Evolutionary conservation across 2,329 filamentous ascomycete species (phyloP).

Genomic region (Aureobasidium sp.): DNA sequence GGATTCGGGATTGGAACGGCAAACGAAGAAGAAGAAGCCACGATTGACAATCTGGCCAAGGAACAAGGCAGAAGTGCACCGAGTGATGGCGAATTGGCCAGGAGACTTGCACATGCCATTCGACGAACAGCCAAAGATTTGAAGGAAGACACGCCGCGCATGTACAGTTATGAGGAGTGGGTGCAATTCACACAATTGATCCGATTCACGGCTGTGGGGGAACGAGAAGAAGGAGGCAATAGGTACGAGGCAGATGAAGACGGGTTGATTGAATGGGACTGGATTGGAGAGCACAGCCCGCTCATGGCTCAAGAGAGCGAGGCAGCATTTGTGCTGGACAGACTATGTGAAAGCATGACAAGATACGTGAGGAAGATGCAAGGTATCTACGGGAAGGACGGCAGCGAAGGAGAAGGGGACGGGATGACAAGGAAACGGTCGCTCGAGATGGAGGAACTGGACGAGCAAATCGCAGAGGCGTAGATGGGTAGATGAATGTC

Average conservation of each 20-base stretch:
- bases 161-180: constrained; percentile 80
- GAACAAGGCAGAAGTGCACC: constrained; percentile 33
- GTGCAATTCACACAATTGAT: constrained; percentile 75
- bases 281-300: constrained; percentile 63
- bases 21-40: constrained; percentile 21
- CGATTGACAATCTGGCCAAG: constrained; percentile 40
- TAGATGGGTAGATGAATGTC: too few species aligned
- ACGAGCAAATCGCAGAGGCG: constrained; percentile 11
- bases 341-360: constrained; percentile 57
- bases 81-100: constrained; percentile 53
- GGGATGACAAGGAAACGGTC: background rate
- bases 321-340: constrained; percentile 60
- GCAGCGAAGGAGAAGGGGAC: background rate
- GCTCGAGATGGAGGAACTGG: background rate
- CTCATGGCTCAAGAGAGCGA: constrained; percentile 58
- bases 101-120: constrained; percentile 63
- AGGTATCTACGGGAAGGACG: background rate
- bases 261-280: constrained; percentile 62
- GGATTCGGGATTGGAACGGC: constrained; percentile 42
- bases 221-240: constrained; percentile 24
- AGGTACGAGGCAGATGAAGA: constrained; percentile 43
- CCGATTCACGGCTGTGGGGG: constrained; percentile 40
- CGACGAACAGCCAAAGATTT: constrained; percentile 58
- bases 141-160: constrained; percentile 49
- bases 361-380: constrained; percentile 33